Percentiles rank a stretch among this genome's conserved stretches.
Evolutionary conservation across 306 rosid genomes (phyloP).

Genomic region (Aeschynomene evenia): DNA sequence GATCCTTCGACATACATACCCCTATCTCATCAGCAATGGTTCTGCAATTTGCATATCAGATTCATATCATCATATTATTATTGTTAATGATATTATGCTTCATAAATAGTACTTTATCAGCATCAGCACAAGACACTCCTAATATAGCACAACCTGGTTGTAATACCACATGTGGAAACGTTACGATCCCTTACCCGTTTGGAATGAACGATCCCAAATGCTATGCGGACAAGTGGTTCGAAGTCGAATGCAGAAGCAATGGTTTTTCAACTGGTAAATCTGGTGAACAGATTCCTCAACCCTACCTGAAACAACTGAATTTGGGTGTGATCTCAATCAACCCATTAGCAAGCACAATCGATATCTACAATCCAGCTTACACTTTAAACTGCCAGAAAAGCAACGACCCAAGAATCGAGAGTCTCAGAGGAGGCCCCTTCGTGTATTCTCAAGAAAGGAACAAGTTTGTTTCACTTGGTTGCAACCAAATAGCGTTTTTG

Average conservation of each 20-base stretch:
- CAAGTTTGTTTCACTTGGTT: constrained; percentile 26
- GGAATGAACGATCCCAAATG: constrained; percentile 27
- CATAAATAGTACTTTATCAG: not conserved
- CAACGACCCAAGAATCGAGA: not conserved
- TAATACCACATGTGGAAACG: not conserved
- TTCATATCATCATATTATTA: not conserved
- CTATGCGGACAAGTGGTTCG: not conserved
- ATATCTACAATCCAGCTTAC: not conserved
- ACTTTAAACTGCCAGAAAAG: not conserved
- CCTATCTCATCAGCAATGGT: not conserved
- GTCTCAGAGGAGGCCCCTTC: constrained; percentile 11
- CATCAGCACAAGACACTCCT: not conserved
- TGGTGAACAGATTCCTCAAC: not conserved
- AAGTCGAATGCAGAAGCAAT: not conserved
- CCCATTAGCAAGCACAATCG: not conserved
- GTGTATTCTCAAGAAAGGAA: not conserved
- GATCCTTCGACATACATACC: not conserved
- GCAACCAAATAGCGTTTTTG: constrained; percentile 20
- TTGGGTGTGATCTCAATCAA: not conserved
- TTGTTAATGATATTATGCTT: not conserved
- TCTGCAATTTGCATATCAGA: not conserved
- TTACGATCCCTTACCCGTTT: constrained; percentile 36
- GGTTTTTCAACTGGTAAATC: not conserved
- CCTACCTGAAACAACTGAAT: not conserved
- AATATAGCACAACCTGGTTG: constrained; percentile 22